Evolutionary conservation across 2,329 filamentous ascomycete species (phyloP).

Genomic region (Hymenoscyphus repandus): DNA sequence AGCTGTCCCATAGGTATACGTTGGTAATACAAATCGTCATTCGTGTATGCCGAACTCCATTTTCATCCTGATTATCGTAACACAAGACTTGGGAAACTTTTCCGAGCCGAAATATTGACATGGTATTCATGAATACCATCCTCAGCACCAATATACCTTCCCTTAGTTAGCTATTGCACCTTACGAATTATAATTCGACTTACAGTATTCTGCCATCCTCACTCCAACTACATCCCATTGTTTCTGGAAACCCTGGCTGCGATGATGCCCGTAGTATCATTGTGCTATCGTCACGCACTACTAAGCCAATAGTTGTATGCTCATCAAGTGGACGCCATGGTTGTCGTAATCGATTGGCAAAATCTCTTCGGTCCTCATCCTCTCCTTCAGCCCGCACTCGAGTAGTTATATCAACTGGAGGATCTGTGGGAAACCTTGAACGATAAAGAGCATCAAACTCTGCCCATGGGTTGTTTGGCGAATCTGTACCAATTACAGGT

Average conservation of each 20-base stretch:
- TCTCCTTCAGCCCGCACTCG: conserved; percentile 25
- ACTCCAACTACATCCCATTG: conserved; percentile 58
- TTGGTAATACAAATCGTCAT: not conserved
- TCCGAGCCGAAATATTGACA: conserved; percentile 58
- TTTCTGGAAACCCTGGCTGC: conserved; percentile 49
- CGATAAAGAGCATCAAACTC: conserved; percentile 40
- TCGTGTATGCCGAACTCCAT: not conserved
- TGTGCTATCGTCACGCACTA: conserved; percentile 27
- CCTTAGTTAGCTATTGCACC: conserved; percentile 6
- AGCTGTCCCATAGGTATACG: not conserved
- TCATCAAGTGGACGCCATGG: conserved; percentile 25
- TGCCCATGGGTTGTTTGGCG: conserved; percentile 33
- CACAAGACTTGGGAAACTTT: conserved; percentile 50
- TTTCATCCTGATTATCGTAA: conserved; percentile 38
- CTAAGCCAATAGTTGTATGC: conserved; percentile 14
- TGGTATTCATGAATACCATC: conserved; percentile 72
- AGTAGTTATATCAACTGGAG: conserved; percentile 20
- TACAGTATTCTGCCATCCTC: conserved; percentile 55
- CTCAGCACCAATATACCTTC: conserved; percentile 58
- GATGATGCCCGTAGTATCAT: conserved; percentile 25
- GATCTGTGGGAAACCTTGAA: conserved; percentile 28
- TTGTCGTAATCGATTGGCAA: conserved; percentile 23
- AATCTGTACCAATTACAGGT: conserved; percentile 26
- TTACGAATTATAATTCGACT: conserved; percentile 15
- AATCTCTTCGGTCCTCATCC: conserved; percentile 31